These are phyloP conservation scores for Carex myosuroides DNA, from an alignment of 176 grass and related monocot genomes.

Conservation along the genomic window DNA sequence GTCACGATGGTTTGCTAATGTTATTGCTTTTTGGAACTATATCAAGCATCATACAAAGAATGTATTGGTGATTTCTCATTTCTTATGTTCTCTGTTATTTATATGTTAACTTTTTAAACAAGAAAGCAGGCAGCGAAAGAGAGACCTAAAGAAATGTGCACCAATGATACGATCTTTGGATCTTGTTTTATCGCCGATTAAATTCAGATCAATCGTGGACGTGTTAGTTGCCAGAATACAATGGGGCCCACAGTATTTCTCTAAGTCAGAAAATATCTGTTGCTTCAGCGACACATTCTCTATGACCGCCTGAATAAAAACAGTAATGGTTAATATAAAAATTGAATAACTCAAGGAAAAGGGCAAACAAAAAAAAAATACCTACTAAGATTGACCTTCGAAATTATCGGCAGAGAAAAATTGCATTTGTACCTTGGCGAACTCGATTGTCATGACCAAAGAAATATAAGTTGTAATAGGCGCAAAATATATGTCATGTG, in stretches of 20 bases:
- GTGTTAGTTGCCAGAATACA: constrained; percentile 94
- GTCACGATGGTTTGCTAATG: not conserved
- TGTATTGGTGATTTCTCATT: not conserved
- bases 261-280: constrained; percentile 79
- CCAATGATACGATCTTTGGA: constrained; percentile 73
- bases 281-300: constrained; percentile 89
- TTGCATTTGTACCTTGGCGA: not conserved
- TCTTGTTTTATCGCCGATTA: constrained; percentile 79
- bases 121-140: not conserved
- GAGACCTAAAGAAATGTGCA: constrained; percentile 97
- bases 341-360: not conserved
- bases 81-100: not conserved
- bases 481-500: not conserved
- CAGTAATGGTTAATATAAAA: not conserved
- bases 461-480: not conserved
- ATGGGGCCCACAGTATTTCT: constrained; percentile 68
- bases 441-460: not conserved
- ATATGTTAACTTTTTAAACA: not conserved
- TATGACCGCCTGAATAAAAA: constrained; percentile 55
- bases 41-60: not conserved
- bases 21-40: constrained; percentile 9
- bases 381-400: not conserved
- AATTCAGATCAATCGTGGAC: constrained; percentile 88
- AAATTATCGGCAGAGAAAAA: not conserved
- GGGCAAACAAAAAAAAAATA: not conserved